Conservation (phyloP, 495 filamentous ascomycete species). For the Penicillium steckii region DNA sequence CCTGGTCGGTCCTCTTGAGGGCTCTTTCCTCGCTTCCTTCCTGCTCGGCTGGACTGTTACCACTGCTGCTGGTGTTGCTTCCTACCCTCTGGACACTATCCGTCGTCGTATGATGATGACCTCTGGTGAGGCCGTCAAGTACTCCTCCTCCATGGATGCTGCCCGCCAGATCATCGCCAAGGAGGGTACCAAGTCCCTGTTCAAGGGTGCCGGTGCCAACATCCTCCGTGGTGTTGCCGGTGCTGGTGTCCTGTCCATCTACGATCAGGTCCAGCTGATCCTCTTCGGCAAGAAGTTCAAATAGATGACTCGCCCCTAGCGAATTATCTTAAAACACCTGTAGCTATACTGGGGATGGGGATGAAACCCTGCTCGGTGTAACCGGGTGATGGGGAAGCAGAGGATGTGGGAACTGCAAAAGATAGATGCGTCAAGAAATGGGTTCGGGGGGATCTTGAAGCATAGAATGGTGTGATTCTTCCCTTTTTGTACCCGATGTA, state of each 20-base stretch:
- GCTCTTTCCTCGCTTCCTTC: constrained; percentile 99
- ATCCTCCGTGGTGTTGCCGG: constrained; percentile 99
- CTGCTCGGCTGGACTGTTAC: constrained; percentile 97
- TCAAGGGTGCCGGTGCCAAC: constrained; percentile 99
- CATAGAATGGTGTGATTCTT: constrained; percentile 48
- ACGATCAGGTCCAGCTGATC: constrained; percentile 97
- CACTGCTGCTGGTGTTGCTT: constrained; percentile 99
- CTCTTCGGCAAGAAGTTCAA: constrained; percentile 99
- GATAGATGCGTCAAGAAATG: constrained; percentile 49
- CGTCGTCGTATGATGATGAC: constrained; percentile 99
- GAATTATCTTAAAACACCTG: constrained; percentile 19
- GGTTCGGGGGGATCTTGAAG: constrained; percentile 41
- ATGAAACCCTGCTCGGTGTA: constrained; percentile 25
- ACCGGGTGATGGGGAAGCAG: constrained; percentile 26
- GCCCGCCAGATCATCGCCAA: constrained; percentile 92
- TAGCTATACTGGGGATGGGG: constrained; percentile 38
- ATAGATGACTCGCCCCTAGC: constrained; percentile 47
- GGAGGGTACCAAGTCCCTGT: constrained; percentile 96
- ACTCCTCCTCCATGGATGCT: constrained; percentile 91
- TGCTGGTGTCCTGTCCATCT: constrained; percentile 99
- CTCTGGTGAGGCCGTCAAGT: constrained; percentile 95
- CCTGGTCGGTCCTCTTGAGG: constrained; percentile 86
- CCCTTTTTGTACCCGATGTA: constrained; percentile 52
- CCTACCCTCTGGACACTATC: constrained; percentile 98
- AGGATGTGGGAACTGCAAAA: constrained; percentile 44